phyloP scores from a whole-genome alignment of 2,329 filamentous ascomycete genomes.

The Graphilbum ipis-grandicollis region DNA sequence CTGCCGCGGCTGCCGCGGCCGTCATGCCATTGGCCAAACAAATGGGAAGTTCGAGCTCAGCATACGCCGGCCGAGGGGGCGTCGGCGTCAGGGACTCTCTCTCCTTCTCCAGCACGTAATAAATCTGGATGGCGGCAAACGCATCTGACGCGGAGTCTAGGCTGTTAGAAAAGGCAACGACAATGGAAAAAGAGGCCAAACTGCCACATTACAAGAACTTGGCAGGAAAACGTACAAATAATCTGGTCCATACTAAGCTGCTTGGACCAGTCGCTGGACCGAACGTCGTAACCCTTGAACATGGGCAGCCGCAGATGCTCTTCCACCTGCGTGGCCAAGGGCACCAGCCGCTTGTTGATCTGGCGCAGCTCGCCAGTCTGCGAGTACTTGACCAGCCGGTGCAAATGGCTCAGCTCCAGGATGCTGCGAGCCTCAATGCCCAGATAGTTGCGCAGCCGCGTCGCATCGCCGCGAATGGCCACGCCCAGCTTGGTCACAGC shows the following conservation, averaged over 20 bases:
- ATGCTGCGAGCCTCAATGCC: slow-evolving; percentile 46
- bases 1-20: not conserved
- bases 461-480: slow-evolving; percentile 52
- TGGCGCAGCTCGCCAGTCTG: slow-evolving; percentile 27
- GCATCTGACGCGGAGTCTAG: slow-evolving; percentile 73
- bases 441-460: slow-evolving; percentile 49
- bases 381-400: slow-evolving; percentile 57
- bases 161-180: not conserved
- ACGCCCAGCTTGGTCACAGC: slow-evolving; percentile 62
- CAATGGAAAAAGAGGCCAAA: too few species aligned
- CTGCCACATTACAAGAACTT: not conserved
- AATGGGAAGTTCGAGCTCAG: slow-evolving; percentile 50
- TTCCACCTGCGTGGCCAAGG: slow-evolving; percentile 51
- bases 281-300: slow-evolving; percentile 52
- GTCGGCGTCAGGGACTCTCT: slow-evolving; percentile 47
- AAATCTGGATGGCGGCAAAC: slow-evolving; percentile 63
- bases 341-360: slow-evolving; percentile 50
- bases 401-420: slow-evolving; percentile 70
- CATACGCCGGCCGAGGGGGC: slow-evolving; percentile 52
- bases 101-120: slow-evolving; percentile 50
- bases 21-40: slow-evolving; percentile 28
- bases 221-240: slow-evolving; percentile 29
- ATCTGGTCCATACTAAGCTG: slow-evolving; percentile 47
- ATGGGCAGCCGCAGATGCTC: slow-evolving; percentile 58
- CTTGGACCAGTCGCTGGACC: slow-evolving; percentile 58